These are phyloP conservation scores for Phylloporus arenicola DNA, from an alignment of 768 basidiomycete genomes.

Conservation along the genomic window DNA sequence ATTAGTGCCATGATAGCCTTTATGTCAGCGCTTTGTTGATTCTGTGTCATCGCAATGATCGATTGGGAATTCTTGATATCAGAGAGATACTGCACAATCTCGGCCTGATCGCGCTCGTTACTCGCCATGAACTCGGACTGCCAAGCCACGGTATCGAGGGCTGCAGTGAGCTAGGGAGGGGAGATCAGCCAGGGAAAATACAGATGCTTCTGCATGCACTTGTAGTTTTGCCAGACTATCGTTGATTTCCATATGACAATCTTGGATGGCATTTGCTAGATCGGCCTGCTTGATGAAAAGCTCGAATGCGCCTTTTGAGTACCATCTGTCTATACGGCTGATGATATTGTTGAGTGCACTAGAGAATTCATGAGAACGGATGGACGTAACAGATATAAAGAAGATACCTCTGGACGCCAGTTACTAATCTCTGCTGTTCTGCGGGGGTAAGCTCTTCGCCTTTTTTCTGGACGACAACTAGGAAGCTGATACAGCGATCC, in stretches of 20 bases:
- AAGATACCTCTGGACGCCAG: constrained; percentile 30
- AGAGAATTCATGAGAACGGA: constrained; percentile 5
- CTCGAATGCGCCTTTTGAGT: constrained; percentile 33
- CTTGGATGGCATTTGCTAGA: constrained; percentile 39
- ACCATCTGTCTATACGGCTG: constrained; percentile 41
- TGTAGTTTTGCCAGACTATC: constrained; percentile 46
- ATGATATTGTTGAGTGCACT: constrained; percentile 35
- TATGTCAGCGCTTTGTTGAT: constrained; percentile 33
- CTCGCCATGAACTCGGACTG: constrained; percentile 39
- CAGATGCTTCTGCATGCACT: constrained; percentile 24
- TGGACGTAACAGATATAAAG: neutral
- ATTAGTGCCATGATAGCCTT: constrained; percentile 43
- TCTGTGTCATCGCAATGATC: constrained; percentile 30
- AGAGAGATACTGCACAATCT: constrained; percentile 40
- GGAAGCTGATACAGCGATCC: constrained; percentile 42
- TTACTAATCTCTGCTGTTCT: constrained; percentile 30
- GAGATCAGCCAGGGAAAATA: constrained; percentile 5
- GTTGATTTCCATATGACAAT: constrained; percentile 40
- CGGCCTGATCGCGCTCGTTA: constrained; percentile 37
- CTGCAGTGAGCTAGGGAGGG: constrained; percentile 37
- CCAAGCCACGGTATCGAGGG: constrained; percentile 45
- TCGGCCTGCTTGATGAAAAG: constrained; percentile 44
- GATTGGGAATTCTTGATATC: constrained; percentile 39
- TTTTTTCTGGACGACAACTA: constrained; percentile 35
- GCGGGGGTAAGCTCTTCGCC: constrained; percentile 24